phyloP scores from a whole-genome alignment of 1,284 basidiomycete genomes.

The Polyporus tsugae region DNA sequence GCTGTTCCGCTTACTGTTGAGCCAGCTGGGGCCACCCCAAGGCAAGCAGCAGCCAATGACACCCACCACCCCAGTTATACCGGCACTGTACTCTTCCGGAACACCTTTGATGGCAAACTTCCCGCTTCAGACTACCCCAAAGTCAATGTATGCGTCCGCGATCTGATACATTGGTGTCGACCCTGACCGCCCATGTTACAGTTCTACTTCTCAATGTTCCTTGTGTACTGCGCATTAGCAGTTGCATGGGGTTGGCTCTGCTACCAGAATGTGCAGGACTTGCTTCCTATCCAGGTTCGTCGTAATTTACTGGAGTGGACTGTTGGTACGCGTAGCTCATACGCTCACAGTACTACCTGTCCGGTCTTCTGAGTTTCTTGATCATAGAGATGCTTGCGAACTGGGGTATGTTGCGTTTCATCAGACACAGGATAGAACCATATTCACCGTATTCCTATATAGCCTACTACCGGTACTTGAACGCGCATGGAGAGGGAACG shows the following conservation, averaged over 20 bases:
- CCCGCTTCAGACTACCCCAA: conserved; percentile 98
- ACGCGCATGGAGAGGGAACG: conserved; percentile 83
- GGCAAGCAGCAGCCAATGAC: conserved; percentile 56
- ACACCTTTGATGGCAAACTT: conserved; percentile 89
- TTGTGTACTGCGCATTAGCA: conserved; percentile 78
- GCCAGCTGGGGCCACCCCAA: conserved; percentile 36
- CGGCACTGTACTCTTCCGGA: conserved; percentile 87
- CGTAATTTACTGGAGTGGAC: background rate
- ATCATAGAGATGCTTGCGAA: conserved; percentile 94
- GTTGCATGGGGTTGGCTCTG: conserved; percentile 87
- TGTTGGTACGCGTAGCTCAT: background rate
- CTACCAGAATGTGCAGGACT: conserved; percentile 82
- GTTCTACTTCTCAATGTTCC: conserved; percentile 91
- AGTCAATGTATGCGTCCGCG: conserved; percentile 75
- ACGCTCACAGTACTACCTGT: conserved; percentile 85
- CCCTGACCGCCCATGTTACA: conserved; percentile 41
- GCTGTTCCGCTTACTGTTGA: conserved; percentile 85
- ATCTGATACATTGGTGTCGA: background rate
- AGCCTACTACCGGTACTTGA: conserved; percentile 91
- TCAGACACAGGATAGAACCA: conserved; percentile 10
- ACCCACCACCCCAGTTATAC: conserved; percentile 82
- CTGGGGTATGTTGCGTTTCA: conserved; percentile 62
- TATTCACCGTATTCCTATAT: conserved; percentile 4
- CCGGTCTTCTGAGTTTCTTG: conserved; percentile 89
- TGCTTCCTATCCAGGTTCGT: conserved; percentile 85